Evolutionary conservation across 306 rosid species (phyloP).

Genomic region (Prunus campanulata): DNA sequence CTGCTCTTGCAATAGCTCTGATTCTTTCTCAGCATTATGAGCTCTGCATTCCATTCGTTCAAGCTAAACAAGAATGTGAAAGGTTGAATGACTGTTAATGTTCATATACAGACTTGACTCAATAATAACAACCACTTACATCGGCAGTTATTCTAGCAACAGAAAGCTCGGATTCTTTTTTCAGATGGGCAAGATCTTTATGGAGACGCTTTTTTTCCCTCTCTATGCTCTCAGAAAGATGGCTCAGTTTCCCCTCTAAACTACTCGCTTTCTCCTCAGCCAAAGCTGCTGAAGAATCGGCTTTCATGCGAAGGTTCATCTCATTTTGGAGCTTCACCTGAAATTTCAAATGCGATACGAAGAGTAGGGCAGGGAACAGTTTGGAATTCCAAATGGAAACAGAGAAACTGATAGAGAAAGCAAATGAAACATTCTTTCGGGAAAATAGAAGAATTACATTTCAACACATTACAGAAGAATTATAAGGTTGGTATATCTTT

Average conservation of each 20-base stretch:
- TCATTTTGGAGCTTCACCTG: constrained; percentile 80
- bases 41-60: constrained; percentile 78
- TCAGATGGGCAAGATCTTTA: constrained; percentile 54
- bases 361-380: neutral
- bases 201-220: constrained; percentile 56
- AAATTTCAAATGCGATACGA: constrained; percentile 17
- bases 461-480: too few species aligned
- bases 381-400: neutral
- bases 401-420: neutral
- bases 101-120: constrained; percentile 6
- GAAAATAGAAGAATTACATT: neutral
- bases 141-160: constrained; percentile 60
- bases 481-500: too few species aligned
- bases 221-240: constrained; percentile 58
- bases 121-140: constrained; percentile 42
- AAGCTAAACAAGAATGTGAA: constrained; percentile 47
- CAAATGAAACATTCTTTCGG: neutral
- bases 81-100: constrained; percentile 16
- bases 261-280: constrained; percentile 61
- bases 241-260: constrained; percentile 56
- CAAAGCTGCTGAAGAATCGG: constrained; percentile 62
- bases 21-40: constrained; percentile 70
- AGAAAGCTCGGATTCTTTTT: constrained; percentile 70
- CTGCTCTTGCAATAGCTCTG: constrained; percentile 65
- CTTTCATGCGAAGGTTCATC: constrained; percentile 58